Evolutionary conservation across 2,329 filamentous ascomycete genomes (phyloP), one percentile per base, ranked within the genome.

Genomic region (Sporothrix globosa): DNA sequence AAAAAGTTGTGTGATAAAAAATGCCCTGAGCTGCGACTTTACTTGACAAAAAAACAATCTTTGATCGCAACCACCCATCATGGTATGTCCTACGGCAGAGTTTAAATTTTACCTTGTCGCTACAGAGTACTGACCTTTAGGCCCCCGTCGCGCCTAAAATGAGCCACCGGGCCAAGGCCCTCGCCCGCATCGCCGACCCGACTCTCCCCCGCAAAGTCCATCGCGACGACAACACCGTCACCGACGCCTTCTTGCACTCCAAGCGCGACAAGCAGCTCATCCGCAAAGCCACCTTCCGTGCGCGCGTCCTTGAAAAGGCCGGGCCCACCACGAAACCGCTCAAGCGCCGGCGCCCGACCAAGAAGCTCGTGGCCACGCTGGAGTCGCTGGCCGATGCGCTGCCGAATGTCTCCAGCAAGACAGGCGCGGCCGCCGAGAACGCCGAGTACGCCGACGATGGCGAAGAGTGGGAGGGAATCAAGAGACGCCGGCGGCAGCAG

Each of bases 211-310:
- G 83, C 77, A 85, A 84, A 76, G 81, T 83, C 14, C 84, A 85
- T 78, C 86, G 85, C 68, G 77, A 81, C 65, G 81, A 84, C 75
- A 84, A 86, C 74, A 77, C 81, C 63, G 83, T 85, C 17, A 79
- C 83, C 60, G 85, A 88, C 77, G 73, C 78, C 72, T 94, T 95
- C 80, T 82, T 88, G 72, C 86, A 88, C 69, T 89, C 86, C 73
- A 98, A 97, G 81, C 90, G 87, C 77, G 92, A 96, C 82, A 97
- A 95, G 83, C 91, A 90, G 30, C 82, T 85, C 46, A 92, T 96
- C 76, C 94, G 93, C 78, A 92, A 92, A 83, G 91, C 91, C 0
- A 82, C 89, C 17, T 93, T 98, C 74, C 83, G 97, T 39, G 90
- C 88, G 24, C 91, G 90, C 73, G 91, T 97, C 76, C 83, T 89